phyloP scores from a whole-genome alignment of 2,329 filamentous ascomycete species.

The Huntiella moniliformis region DNA sequence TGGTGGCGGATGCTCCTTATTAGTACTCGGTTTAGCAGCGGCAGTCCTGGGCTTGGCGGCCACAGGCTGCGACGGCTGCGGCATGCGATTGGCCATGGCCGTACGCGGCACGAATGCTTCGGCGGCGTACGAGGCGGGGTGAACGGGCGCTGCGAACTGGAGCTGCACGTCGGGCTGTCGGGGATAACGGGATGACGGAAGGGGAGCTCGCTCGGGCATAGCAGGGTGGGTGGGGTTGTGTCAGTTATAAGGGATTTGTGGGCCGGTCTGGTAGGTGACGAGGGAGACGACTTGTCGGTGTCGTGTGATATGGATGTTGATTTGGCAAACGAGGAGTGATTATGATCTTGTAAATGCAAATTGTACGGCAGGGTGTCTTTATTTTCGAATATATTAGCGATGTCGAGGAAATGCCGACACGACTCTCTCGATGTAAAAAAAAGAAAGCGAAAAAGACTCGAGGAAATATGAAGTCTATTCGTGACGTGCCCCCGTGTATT shows the following conservation, averaged over 20 bases:
- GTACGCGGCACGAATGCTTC: slow-evolving; percentile 48
- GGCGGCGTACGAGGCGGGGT: slow-evolving; percentile 25
- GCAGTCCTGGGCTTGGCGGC: slow-evolving; percentile 27
- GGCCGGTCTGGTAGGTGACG: too few species aligned
- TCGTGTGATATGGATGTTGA: too few species aligned
- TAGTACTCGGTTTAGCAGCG: slow-evolving; percentile 33
- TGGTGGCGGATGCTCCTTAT: slow-evolving; percentile 48
- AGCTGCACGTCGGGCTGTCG: slow-evolving; percentile 1
- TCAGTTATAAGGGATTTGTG: not conserved
- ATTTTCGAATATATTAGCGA: too few species aligned
- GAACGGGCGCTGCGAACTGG: not conserved
- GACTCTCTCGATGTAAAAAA: too few species aligned
- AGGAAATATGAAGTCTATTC: too few species aligned
- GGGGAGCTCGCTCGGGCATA: slow-evolving; percentile 11
- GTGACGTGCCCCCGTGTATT: too few species aligned
- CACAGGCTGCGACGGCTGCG: slow-evolving; percentile 19
- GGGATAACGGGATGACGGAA: slow-evolving; percentile 6
- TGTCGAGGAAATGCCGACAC: too few species aligned
- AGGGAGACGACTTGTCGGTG: too few species aligned
- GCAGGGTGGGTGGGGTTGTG: not conserved
- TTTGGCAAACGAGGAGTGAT: too few species aligned
- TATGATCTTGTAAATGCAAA: too few species aligned
- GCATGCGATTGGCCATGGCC: slow-evolving; percentile 39
- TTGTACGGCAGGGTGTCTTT: too few species aligned
- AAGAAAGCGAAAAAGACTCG: too few species aligned